These are phyloP conservation scores for Cicer chorassanicum DNA, from an alignment of 306 rosid species.

Conservation along the genomic window DNA sequence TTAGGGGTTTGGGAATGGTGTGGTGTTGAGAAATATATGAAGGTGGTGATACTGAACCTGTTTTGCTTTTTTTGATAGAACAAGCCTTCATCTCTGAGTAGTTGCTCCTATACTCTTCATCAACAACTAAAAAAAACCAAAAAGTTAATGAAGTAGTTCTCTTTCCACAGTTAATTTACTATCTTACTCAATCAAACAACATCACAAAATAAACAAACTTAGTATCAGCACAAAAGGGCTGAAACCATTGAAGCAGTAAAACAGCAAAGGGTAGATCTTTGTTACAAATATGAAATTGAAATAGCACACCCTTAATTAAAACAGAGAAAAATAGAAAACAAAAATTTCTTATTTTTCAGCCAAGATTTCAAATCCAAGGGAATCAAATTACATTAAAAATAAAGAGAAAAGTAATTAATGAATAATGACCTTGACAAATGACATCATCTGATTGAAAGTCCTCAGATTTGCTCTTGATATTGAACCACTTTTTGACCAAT, in stretches of 20 bases:
- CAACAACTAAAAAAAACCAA: slow-evolving; percentile 68
- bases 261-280: slow-evolving; percentile 65
- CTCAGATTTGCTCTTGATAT: slow-evolving; percentile 83
- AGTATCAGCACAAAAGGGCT: slow-evolving; percentile 39
- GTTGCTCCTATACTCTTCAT: slow-evolving; percentile 82
- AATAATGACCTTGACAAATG: slow-evolving; percentile 58
- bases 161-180: slow-evolving; percentile 63
- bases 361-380: slow-evolving; percentile 44
- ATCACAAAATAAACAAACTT: slow-evolving; percentile 8
- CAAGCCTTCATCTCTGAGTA: slow-evolving; percentile 75
- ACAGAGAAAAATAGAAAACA: slow-evolving; percentile 4
- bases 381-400: slow-evolving; percentile 47
- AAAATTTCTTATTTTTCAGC: slow-evolving; percentile 1
- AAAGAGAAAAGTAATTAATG: slow-evolving; percentile 38
- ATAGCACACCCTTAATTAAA: slow-evolving; percentile 36
- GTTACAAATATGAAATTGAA: slow-evolving; percentile 30
- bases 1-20: slow-evolving; percentile 47
- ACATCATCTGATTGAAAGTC: slow-evolving; percentile 90
- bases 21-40: slow-evolving; percentile 61
- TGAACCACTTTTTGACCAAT: slow-evolving; percentile 98
- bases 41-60: slow-evolving; percentile 72
- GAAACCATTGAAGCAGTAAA: slow-evolving; percentile 45
- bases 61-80: slow-evolving; percentile 83
- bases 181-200: slow-evolving; percentile 49
- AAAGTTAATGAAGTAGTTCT: slow-evolving; percentile 69